Percentiles rank a stretch among this genome's conserved stretches.
Evolutionary conservation across 345 rosid genomes (phyloP).

Genomic region (Erucastrum elatum): DNA sequence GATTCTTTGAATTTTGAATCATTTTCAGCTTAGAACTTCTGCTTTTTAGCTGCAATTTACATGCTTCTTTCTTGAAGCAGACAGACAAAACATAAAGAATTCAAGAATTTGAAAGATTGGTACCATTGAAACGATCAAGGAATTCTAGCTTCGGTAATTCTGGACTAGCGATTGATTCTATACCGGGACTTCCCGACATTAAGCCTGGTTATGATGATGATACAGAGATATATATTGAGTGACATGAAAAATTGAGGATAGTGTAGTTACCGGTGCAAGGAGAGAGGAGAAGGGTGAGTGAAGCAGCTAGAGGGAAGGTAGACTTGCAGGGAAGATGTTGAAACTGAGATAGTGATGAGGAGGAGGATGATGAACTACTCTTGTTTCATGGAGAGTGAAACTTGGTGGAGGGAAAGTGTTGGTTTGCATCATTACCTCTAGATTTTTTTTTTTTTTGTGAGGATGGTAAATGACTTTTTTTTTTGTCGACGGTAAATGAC

Average conservation of each 20-base stretch:
- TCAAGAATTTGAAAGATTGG: constrained; percentile 6
- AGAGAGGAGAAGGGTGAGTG: constrained; percentile 66
- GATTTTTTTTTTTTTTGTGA: constrained; percentile 30
- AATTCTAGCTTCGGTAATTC: constrained; percentile 76
- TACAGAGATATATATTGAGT: too few relatives aligned
- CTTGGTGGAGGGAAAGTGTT: constrained; percentile 34
- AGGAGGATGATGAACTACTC: constrained; percentile 29
- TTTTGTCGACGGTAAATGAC: too few relatives aligned
- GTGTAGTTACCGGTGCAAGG: constrained; percentile 57
- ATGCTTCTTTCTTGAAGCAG: background rate
- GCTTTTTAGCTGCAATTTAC: constrained; percentile 61
- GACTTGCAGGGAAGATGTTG: constrained; percentile 41
- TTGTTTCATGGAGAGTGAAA: constrained; percentile 29
- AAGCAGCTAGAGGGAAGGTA: constrained; percentile 62
- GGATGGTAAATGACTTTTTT: constrained; percentile 31
- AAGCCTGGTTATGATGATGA: constrained; percentile 57
- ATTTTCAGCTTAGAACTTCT: constrained; percentile 81
- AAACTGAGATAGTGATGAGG: constrained; percentile 28
- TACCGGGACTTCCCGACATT: constrained; percentile 75
- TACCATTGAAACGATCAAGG: constrained; percentile 75
- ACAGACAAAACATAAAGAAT: background rate
- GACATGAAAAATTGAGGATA: background rate
- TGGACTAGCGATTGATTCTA: constrained; percentile 91
- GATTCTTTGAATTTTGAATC: constrained; percentile 82
- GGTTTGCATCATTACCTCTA: constrained; percentile 41